Base-by-base conservation (phyloP, 2,329 filamentous ascomycete genomes). In the Diplodia intermedia region DNA sequence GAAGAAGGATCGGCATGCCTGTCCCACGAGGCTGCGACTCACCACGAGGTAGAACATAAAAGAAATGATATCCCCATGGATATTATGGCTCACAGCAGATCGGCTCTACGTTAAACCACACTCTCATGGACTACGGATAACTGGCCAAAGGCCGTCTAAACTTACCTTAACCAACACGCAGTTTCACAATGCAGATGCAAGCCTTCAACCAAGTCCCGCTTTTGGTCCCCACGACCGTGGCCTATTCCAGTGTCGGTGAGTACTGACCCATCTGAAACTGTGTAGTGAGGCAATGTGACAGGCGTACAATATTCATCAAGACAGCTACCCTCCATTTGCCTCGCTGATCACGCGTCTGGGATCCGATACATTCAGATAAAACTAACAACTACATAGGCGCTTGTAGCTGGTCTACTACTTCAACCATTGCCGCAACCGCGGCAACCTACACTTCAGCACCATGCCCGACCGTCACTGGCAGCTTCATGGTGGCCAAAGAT, bases 391-490 rank as follows among this genome's bases (percentile, higher is more conserved):
- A 20, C 8, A 18, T 23, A 62, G 57, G 26, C 11, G n/a, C 11
- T 26, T 62, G 57, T 31, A 62, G 57, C n/a, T 9, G 49, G 26
- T 11, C 29, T 15, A 47, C 43, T 1, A 62, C 57, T 18, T 50
- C 43, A 26, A 52, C 57, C 26, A 33, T 62, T 15, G 14, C 4
- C 8, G 15, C 43, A 3, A 23, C 31, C 29, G 6, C 5, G 9
- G 43, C 29, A 8, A 31, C 5, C 18, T 26, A 9, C 11, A 62
- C 57, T n/a, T 26, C 56, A n/a, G 23, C 50, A 14, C 43, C 57
- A 9, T 62, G 57, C 57, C 49, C n/a, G 12, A 62, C 57, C 5
- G 49, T 62, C n/a, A 62, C 57, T 23, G 57, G 57, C 43, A 50
- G 5, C 43, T 36, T 62, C 15, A 29, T 40, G 12, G 57, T 50